Evolutionary conservation across 176 grass and related monocot species (phyloP), one percentile per base, ranked within the genome.

Genomic region (Eremochloa ophiuroides): DNA sequence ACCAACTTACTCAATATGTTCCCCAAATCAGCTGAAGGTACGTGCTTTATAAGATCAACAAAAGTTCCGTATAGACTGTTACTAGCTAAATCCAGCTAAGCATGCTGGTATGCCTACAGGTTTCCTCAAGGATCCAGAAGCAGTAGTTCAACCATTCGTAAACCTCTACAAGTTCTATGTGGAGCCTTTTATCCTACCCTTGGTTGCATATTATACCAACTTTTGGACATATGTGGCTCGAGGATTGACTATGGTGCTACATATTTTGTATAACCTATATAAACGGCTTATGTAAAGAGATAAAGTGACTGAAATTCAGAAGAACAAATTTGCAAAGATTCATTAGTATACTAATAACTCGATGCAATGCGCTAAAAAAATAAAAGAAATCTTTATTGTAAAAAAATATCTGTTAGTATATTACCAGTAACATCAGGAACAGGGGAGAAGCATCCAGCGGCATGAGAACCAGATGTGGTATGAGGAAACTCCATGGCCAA

Each of bases 121-220:
- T 77, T 91, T 94, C 59, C 87, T 97, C 83, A 67, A 73, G 53
- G 80, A 92, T 87, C 87, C 80, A 66, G 90, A 89, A 85, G 42
- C 51, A 58, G 28, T 87, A 48, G 38, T 39, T 63, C 71, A 53
- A 81, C 79, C 59, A 35, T 60, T 89, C 4, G 7, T 86, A 30
- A 89, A 74, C 48, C 2, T 97, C 29, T 94, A 87, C 82, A 89
- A 85, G 53, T 70, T 70, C 20, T 66, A 77, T 55, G 12, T 91
- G 78, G 16, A 81, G 81, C 90, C 86, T 69, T 71, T 91, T 35
- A 77, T 94, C 43, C 28, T 91, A 35, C 88, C 90, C 16, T 29
- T 97, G 77, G 28, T 92, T 17, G 82, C 82, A 80, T 87, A 94
- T 67, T 91, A 91, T 50, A 82, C 83, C 70, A 58, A 69, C 70